phyloP scores from a whole-genome alignment of 1,284 basidiomycete genomes.

The Athelia sp. region DNA sequence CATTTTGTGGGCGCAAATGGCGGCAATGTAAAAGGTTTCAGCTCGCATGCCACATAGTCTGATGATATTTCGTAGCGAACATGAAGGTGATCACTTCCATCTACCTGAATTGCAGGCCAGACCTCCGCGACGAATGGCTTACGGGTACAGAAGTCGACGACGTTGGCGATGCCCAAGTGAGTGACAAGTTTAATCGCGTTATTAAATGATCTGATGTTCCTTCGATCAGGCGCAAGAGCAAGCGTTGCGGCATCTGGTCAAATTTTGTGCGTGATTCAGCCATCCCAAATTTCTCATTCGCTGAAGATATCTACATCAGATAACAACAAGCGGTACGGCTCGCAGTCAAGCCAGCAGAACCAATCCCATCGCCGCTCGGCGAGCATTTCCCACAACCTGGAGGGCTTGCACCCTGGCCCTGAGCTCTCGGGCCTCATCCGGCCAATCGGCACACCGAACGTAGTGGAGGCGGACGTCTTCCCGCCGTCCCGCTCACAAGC shows the following conservation, averaged over 20 bases:
- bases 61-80: conserved; percentile 58
- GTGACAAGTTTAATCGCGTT: conserved; percentile 4
- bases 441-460: conserved; percentile 71
- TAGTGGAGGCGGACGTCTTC: conserved; percentile 76
- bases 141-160: conserved; percentile 92
- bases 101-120: conserved; percentile 95
- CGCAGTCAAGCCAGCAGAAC: conserved; percentile 47
- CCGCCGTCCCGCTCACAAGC: conserved; percentile 78
- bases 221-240: conserved; percentile 83
- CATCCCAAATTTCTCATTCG: conserved; percentile 4
- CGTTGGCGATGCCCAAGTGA: conserved; percentile 76
- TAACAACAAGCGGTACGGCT: conserved; percentile 77
- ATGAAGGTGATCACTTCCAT: conserved; percentile 99
- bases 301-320: conserved; percentile 36
- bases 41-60: conserved; percentile 5
- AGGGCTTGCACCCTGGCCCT: conserved; percentile 71
- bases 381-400: conserved; percentile 75
- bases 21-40: conserved; percentile 71
- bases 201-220: not conserved
- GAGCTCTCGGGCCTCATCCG: conserved; percentile 70
- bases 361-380: conserved; percentile 67
- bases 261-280: conserved; percentile 67
- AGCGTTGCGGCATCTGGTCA: conserved; percentile 90
- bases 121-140: conserved; percentile 97
- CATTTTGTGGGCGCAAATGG: conserved; percentile 98